phyloP scores from a whole-genome alignment of 768 basidiomycete genomes.

The Tulasnella sp. region DNA sequence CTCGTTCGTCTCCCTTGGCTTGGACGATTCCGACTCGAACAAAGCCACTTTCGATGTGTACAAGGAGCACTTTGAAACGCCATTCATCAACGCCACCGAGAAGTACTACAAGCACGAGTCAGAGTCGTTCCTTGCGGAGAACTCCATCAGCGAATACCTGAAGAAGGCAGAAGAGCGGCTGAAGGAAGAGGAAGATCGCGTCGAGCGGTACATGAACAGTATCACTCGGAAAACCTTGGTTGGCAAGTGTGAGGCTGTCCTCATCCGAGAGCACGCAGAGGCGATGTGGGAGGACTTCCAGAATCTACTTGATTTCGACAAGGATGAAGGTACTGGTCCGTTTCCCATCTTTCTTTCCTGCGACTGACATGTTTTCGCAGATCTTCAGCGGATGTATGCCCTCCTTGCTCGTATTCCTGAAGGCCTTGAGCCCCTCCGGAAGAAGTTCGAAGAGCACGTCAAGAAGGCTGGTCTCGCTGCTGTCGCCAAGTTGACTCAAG shows the following conservation, averaged over 20 bases:
- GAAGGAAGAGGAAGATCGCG: slow-evolving; percentile 92
- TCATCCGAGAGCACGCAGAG: slow-evolving; percentile 83
- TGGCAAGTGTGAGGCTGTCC: slow-evolving; percentile 66
- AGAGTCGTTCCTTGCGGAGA: slow-evolving; percentile 83
- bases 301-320: slow-evolving; percentile 84
- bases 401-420: slow-evolving; percentile 88
- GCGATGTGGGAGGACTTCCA: slow-evolving; percentile 95
- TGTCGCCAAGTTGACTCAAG: slow-evolving; percentile 66
- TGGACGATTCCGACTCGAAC: slow-evolving; percentile 85
- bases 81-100: slow-evolving; percentile 88
- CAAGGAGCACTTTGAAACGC: slow-evolving; percentile 84
- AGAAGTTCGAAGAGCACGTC: slow-evolving; percentile 94
- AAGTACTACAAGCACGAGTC: slow-evolving; percentile 93
- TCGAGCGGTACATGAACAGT: slow-evolving; percentile 90
- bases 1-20: slow-evolving; percentile 62
- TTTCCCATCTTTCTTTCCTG: background rate
- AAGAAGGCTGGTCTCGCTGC: slow-evolving; percentile 66
- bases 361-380: slow-evolving; percentile 43
- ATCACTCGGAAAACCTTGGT: slow-evolving; percentile 76
- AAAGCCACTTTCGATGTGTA: slow-evolving; percentile 93
- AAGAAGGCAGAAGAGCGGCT: slow-evolving; percentile 93
- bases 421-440: slow-evolving; percentile 87
- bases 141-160: slow-evolving; percentile 91
- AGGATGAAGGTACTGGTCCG: slow-evolving; percentile 62
- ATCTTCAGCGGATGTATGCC: slow-evolving; percentile 93